Conservation (phyloP, 768 basidiomycete genomes). For the Daedalea quercina region DNA sequence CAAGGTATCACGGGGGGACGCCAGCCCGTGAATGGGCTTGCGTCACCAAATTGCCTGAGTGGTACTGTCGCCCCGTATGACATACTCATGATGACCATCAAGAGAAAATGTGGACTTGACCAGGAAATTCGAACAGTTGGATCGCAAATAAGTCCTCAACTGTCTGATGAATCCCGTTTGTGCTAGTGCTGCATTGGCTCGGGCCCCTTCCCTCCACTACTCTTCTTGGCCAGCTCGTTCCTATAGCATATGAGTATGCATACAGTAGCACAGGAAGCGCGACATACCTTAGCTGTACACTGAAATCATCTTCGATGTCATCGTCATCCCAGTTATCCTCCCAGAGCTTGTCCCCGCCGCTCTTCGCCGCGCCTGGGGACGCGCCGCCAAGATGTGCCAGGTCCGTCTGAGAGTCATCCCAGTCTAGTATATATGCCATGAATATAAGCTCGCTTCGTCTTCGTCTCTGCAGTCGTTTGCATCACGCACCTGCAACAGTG, state of each 20-base stretch:
- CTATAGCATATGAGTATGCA: background rate
- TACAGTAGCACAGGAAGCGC: background rate
- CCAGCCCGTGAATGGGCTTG: no score
- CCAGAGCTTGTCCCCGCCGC: constrained; percentile 90
- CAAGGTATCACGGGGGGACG: no score
- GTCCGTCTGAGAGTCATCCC: constrained; percentile 83
- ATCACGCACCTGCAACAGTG: constrained; percentile 61
- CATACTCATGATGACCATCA: no score
- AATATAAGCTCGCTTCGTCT: background rate
- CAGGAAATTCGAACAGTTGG: no score
- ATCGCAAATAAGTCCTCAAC: no score
- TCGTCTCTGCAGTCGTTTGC: background rate
- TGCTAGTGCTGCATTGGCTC: constrained; percentile 25
- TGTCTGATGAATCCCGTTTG: background rate
- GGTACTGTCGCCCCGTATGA: no score
- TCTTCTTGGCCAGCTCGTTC: constrained; percentile 23
- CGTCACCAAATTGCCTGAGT: no score
- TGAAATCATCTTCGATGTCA: constrained; percentile 97
- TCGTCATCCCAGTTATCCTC: constrained; percentile 99
- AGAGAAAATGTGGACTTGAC: no score
- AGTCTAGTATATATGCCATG: constrained; percentile 44
- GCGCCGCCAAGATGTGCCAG: constrained; percentile 70
- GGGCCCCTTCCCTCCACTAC: constrained; percentile 11
- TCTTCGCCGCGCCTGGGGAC: constrained; percentile 68
- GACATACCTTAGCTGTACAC: constrained; percentile 85